Conservation (phyloP, 1,284 basidiomycete species). For the Naganishia sp. region DNA sequence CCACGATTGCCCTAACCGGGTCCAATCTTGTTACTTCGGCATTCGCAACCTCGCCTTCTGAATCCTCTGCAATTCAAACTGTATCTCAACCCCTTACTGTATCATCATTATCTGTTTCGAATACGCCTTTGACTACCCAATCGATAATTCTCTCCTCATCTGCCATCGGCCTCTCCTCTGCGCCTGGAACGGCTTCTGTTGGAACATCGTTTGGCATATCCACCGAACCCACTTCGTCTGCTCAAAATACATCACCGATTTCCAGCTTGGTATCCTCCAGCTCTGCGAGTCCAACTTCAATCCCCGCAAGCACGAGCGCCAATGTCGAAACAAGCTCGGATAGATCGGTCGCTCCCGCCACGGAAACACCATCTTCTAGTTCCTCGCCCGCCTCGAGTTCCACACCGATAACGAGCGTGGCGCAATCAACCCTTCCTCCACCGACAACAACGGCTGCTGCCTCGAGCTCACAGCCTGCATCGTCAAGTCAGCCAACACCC, state of each 20-base stretch:
- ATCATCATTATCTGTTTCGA: background rate
- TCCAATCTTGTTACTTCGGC: too few species aligned
- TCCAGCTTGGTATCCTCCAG: background rate
- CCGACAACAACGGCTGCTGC: background rate
- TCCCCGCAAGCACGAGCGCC: background rate
- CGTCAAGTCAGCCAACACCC: background rate
- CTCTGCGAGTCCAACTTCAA: constrained; percentile 1
- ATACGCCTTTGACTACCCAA: background rate
- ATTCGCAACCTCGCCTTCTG: too few species aligned
- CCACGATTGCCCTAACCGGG: background rate
- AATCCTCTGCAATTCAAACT: background rate
- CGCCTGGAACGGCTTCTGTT: background rate
- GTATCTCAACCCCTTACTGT: background rate
- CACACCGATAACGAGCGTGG: background rate
- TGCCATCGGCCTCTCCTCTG: background rate
- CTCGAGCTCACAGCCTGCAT: background rate
- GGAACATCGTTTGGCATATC: background rate
- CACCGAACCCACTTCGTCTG: background rate
- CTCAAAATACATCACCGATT: background rate
- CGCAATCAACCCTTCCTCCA: background rate
- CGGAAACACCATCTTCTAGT: background rate
- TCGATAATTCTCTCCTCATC: background rate
- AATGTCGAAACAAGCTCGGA: background rate
- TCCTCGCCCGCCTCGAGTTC: background rate
- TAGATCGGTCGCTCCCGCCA: background rate